Percentiles rank a stretch among this genome's conserved stretches.
These are phyloP conservation scores for Dalechampia spathulata DNA, from an alignment of 441 rosid genomes.

Conservation along the genomic window DNA sequence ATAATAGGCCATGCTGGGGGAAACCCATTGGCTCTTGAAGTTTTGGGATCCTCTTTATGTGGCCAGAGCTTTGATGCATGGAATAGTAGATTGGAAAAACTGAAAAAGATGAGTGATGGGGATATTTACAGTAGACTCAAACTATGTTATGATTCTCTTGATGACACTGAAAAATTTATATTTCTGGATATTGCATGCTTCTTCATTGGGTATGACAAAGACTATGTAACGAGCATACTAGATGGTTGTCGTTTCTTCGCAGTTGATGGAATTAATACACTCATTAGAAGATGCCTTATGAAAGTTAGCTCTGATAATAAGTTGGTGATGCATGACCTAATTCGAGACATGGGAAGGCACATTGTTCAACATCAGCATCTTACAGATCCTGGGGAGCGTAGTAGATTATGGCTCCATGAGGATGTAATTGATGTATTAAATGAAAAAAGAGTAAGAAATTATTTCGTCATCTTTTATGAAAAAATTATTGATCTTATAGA, in stretches of 20 bases:
- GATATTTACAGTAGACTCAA: neutral
- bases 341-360: neutral
- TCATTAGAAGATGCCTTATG: neutral
- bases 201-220: neutral
- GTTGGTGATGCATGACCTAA: neutral
- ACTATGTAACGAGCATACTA: neutral
- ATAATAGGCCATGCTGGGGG: neutral
- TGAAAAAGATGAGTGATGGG: neutral
- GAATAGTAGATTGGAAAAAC: neutral
- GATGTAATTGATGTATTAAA: neutral
- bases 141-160: neutral
- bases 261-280: neutral
- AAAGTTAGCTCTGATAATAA: neutral
- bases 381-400: neutral
- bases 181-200: constrained; percentile 1
- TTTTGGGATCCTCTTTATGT: neutral
- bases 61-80: neutral
- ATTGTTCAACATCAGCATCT: neutral
- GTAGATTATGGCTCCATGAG: neutral
- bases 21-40: neutral
- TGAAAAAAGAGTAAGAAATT: neutral
- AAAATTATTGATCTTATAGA: neutral
- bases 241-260: neutral
- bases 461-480: no score
- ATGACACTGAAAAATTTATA: neutral